These are phyloP conservation scores for Calendula officinalis DNA, from an alignment of 129 eudicot genomes.

Conservation along the genomic window DNA sequence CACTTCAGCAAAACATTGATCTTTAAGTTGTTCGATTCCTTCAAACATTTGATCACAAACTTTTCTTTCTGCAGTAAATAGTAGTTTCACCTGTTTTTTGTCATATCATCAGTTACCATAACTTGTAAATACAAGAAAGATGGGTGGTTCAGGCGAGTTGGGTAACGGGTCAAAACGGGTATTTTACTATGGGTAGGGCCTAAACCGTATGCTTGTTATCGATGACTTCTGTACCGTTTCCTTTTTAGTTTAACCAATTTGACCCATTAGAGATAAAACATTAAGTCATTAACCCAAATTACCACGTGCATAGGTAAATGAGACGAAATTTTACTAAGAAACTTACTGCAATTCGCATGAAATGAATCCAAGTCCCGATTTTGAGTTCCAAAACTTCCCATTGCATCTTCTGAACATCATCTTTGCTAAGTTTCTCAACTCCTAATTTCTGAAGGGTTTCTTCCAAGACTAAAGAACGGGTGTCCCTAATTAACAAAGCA, in stretches of 20 bases:
- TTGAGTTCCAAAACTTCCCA: constrained; percentile 98
- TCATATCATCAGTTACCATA: not conserved
- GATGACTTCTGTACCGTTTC: not conserved
- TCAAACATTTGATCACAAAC: constrained; percentile 98
- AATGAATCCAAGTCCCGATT: constrained; percentile 99
- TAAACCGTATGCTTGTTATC: not conserved
- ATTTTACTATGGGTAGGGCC: not conserved
- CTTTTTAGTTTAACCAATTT: not conserved
- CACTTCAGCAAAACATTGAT: constrained; percentile 95
- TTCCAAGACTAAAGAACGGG: constrained; percentile 88
- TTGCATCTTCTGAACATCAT: constrained; percentile 98
- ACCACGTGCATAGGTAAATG: not conserved
- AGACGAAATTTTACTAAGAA: constrained; percentile 4
- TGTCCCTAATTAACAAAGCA: constrained; percentile 55
- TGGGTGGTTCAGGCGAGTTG: not conserved
- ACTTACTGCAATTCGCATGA: constrained; percentile 98
- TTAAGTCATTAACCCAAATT: not conserved
- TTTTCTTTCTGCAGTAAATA: constrained; percentile 91
- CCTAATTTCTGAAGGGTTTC: constrained; percentile 91
- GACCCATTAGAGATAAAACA: not conserved
- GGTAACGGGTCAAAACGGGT: not conserved
- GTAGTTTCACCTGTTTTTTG: constrained; percentile 76
- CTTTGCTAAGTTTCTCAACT: constrained; percentile 97
- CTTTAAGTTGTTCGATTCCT: constrained; percentile 78
- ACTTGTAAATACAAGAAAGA: not conserved